These are phyloP conservation scores for Crithidia thermophila DNA, from an alignment of 208 protist species.

Conservation along the genomic window DNA sequence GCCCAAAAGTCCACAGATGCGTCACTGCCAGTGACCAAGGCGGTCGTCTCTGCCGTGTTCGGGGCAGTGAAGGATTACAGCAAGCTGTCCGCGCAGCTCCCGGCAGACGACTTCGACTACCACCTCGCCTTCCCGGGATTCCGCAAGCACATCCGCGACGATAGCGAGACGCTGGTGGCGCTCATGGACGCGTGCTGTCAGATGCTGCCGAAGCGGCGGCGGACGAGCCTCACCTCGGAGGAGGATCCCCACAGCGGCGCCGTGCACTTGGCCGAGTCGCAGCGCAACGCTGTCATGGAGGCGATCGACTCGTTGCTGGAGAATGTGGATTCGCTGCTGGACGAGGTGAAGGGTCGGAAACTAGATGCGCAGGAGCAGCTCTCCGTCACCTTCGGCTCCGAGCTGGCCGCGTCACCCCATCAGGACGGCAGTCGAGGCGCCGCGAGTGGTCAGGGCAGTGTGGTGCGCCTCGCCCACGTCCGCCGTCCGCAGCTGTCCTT, in stretches of 20 bases:
- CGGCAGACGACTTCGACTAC: slow-evolving; percentile 81
- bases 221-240: slow-evolving; percentile 29
- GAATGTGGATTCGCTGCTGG: slow-evolving; percentile 81
- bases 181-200: slow-evolving; percentile 74
- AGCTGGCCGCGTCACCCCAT: slow-evolving; percentile 32
- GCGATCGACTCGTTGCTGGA: slow-evolving; percentile 84
- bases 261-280: slow-evolving; percentile 39
- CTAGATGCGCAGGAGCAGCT: slow-evolving; percentile 78
- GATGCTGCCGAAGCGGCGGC: slow-evolving; percentile 72
- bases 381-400: slow-evolving; percentile 76
- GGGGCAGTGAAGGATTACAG: slow-evolving; percentile 72
- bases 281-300: slow-evolving; percentile 81
- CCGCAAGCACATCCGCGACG: slow-evolving; percentile 53
- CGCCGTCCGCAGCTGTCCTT: slow-evolving; percentile 84
- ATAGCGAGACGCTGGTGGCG: slow-evolving; percentile 55
- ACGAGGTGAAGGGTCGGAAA: slow-evolving; percentile 71
- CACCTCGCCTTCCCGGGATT: slow-evolving; percentile 86
- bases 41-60: slow-evolving; percentile 68
- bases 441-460: slow-evolving; percentile 5
- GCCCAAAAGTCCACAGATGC: slow-evolving; percentile 11
- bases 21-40: slow-evolving; percentile 49
- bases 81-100: slow-evolving; percentile 55
- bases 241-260: slow-evolving; percentile 16
- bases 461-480: slow-evolving; percentile 34
- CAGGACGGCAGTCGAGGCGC: background rate